Conservation (phyloP, 176 grass and related monocot genomes). For the Paspalum notatum region DNA sequence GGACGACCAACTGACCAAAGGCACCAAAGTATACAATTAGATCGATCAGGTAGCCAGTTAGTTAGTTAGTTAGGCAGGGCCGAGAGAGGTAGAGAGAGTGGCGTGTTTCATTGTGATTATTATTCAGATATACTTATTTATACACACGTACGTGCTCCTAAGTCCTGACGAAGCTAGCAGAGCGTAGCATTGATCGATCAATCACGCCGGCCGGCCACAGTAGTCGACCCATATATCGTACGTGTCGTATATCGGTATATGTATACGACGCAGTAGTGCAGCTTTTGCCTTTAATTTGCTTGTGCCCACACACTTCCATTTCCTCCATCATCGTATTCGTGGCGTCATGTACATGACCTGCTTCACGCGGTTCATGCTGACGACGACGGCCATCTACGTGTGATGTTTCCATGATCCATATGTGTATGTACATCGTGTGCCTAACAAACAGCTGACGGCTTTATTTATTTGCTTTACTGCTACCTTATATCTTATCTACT, state of each 20-base stretch:
- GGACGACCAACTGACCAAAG: background rate
- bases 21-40: background rate
- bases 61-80: background rate
- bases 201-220: no score
- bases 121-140: no score
- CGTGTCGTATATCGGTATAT: background rate
- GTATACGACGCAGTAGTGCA: no score
- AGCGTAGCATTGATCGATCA: no score
- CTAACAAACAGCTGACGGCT: background rate
- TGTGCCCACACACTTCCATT: background rate
- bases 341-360: background rate
- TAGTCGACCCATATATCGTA: no score
- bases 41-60: background rate
- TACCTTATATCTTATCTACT: background rate
- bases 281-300: background rate
- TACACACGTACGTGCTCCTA: no score
- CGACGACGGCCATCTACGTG: background rate
- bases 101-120: constrained; percentile 16
- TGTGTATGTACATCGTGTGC: background rate
- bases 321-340: background rate
- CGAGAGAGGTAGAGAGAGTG: background rate
- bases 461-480: background rate
- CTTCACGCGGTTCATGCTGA: background rate
- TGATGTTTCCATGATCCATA: background rate
- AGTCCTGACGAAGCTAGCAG: no score